Conservation (phyloP, 2,329 filamentous ascomycete species). For the Immersiporthe knoxdaviesiana region DNA sequence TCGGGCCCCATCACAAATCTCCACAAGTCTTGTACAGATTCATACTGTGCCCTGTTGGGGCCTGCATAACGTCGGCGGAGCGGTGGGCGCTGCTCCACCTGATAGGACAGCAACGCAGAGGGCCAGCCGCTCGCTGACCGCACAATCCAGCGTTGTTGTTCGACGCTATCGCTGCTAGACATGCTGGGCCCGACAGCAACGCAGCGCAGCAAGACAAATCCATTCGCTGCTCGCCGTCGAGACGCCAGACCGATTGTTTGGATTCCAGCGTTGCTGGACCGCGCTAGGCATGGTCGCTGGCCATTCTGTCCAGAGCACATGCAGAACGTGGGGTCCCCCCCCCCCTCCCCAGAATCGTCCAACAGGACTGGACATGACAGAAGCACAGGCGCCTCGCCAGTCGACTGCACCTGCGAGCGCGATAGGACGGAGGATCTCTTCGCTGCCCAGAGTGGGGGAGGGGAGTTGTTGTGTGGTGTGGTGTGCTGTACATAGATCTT, state of each 20-base stretch:
- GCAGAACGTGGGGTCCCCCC: conserved; percentile 24
- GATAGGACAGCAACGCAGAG: conserved; percentile 30
- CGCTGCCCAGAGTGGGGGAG: background rate
- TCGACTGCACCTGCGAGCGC: conserved; percentile 1
- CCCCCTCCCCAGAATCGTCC: conserved; percentile 14
- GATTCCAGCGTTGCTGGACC: conserved; percentile 8
- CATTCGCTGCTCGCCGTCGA: conserved; percentile 28
- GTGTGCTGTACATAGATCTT: background rate
- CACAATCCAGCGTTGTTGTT: conserved; percentile 28
- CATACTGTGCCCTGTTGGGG: conserved; percentile 23
- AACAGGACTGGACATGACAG: conserved; percentile 5
- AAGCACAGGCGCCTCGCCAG: conserved; percentile 21
- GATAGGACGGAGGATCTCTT: background rate
- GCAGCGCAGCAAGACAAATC: conserved; percentile 9
- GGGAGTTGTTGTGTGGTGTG: background rate
- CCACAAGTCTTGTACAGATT: conserved; percentile 23
- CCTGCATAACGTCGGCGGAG: conserved; percentile 31
- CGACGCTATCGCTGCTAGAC: conserved; percentile 19
- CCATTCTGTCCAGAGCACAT: conserved; percentile 16
- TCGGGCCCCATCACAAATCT: conserved; percentile 8
- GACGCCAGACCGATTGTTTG: conserved; percentile 21
- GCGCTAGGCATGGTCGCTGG: conserved; percentile 18
- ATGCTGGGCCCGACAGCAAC: conserved; percentile 12
- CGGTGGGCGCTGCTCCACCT: conserved; percentile 25
- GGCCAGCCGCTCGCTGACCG: conserved; percentile 31